Evolutionary conservation across 805 yeast genomes (phyloP), one percentile per base, ranked within the genome.

Genomic region (Cyberlindnera petersonii): DNA sequence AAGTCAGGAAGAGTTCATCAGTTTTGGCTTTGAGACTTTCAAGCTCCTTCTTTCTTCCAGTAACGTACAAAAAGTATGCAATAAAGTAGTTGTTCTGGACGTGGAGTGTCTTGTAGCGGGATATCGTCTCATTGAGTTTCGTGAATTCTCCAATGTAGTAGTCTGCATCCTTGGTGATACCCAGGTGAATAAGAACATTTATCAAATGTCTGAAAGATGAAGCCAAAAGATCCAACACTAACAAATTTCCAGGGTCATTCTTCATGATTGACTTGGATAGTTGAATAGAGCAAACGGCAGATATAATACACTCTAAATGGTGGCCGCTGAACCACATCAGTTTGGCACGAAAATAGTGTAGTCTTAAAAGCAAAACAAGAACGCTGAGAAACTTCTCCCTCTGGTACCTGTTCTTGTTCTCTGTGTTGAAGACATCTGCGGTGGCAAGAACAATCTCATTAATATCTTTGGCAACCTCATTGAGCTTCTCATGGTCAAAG

Each of bases 111-210:
- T 39, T 52, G 30, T 38, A 31, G 11, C 41, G 47, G 8, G 31
- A 16, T 9, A 50, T 34, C 0, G 58, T 39, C 2, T 46, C 34
- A 29, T 50, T 56, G 27, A 55, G 44, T 28, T 46, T 56, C 4
- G 15, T 14, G 19, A 75, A 63, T 48, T 83, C 89, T 6, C 63
- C 63, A 4, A 69, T 46, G 56, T 71, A 82, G 52, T 68, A 77
- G 3, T 71, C 68, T 33, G 79, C 69, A 39, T 82, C 87, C 45
- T 75, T 75, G 0, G 78, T 61, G 3, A 79, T 52, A 0, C 89
- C 88, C 26, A 76, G 52, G 26, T 67, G 71, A 13, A 66, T 58
- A 37, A 69, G 64, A 1, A 64, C 50, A 4, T 63, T 55, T 17
- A 77, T 59, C 19, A 76, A 57, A 3, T 41, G 39, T 6, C 60